Evolutionary conservation across 164 flowering plant genomes (phyloP).

Genomic region (Aristolochia fimbriata): DNA sequence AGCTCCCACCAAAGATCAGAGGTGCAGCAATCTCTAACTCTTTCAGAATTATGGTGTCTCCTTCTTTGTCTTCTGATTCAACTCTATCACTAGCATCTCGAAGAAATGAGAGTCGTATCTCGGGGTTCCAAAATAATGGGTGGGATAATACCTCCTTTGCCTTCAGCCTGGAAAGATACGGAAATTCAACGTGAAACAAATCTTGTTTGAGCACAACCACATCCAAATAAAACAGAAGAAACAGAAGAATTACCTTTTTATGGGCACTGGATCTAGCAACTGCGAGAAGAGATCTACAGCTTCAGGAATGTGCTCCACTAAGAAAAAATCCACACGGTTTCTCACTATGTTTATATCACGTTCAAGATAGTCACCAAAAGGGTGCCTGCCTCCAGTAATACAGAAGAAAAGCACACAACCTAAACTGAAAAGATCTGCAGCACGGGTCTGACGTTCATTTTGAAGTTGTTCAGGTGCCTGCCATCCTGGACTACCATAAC

Average conservation of each 20-base stretch:
- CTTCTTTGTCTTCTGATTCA: slow-evolving; percentile 56
- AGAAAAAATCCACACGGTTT: slow-evolving; percentile 44
- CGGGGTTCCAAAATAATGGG: slow-evolving; percentile 73
- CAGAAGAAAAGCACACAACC: slow-evolving; percentile 76
- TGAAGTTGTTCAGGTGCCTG: slow-evolving; percentile 82
- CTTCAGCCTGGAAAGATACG: slow-evolving; percentile 35
- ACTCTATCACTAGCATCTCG: slow-evolving; percentile 69
- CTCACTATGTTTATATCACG: slow-evolving; percentile 59
- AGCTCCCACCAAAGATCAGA: slow-evolving; percentile 47
- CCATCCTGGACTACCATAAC: slow-evolving; percentile 82
- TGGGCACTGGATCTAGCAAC: slow-evolving; percentile 50
- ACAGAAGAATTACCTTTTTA: slow-evolving; percentile 30
- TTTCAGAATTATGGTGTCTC: slow-evolving; percentile 35
- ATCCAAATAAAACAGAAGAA: neutral
- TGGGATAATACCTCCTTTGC: slow-evolving; percentile 46
- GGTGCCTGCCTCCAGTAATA: slow-evolving; percentile 65
- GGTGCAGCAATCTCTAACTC: slow-evolving; percentile 45
- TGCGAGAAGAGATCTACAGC: slow-evolving; percentile 54
- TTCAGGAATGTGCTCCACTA: slow-evolving; percentile 66
- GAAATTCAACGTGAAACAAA: too few species aligned
- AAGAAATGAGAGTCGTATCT: slow-evolving; percentile 59
- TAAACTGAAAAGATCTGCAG: slow-evolving; percentile 67
- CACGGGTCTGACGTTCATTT: slow-evolving; percentile 65
- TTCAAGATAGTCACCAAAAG: slow-evolving; percentile 58
- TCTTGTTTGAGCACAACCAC: too few species aligned